Evolutionary conservation across 306 rosid genomes (phyloP), one percentile per base, ranked within the genome.

Genomic region (Cicer chorassanicum): DNA sequence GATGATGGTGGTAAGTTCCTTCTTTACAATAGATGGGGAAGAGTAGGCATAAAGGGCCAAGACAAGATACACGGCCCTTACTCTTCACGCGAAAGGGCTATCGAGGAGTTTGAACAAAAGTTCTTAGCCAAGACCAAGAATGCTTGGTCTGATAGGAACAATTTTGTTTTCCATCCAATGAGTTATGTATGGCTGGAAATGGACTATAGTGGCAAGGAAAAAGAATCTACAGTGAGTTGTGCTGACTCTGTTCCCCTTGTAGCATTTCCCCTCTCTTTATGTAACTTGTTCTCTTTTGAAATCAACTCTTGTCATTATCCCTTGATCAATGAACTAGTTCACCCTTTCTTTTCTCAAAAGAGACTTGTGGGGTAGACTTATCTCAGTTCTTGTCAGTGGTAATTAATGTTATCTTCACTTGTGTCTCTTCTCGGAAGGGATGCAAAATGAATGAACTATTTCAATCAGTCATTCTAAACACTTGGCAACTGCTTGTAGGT

Each of bases 11-110:
- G 89, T 49, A 77, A 79, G 62, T 89, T 83, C 84, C 90, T 92
- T 86, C 86, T 94, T 80, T 94, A 88, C 86, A 73, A 80, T 76
- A 90, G 99, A 81, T 94, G 99, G 96, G 99, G 97, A 81, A 91
- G 99, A 78, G 95, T 94, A 19, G 97, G 99, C 39, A 67, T 92
- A 66, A 92, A 90, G 86, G 99, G 97, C 51, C 99, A 92, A 79
- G 81, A 87, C 87, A 86, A 82, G 82, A 10, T 87, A 77, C 83
- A 68, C 5, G 97, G 97, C 69, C 93, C 96, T 73, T 89, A 78
- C 77, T 40, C 82, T 41, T 84, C 89, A 62, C 24, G 72, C 54
- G 90, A 81, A 57, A 51, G 53, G 14, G 96, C 96, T 14, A 87
- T 92, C 41, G 36, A 34, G 42, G 96, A 88, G 73, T 92, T 94